Base-by-base conservation (phyloP, 2,329 filamentous ascomycete species). In the Pestalotiopsis sp. region DNA sequence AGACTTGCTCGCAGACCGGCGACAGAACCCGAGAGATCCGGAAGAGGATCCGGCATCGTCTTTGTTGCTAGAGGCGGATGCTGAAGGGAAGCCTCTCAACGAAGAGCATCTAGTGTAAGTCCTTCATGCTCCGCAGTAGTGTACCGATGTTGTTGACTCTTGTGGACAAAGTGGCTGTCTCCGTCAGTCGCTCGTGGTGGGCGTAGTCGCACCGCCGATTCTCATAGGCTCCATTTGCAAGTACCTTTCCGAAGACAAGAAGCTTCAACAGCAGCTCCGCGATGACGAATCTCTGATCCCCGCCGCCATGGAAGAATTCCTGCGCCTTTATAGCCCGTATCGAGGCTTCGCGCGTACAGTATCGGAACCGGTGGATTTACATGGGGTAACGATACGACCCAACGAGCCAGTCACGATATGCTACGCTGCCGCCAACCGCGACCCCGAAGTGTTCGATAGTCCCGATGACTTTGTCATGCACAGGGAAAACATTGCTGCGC, bases 41-140 rank as follows among this genome's bases (percentile, higher is more conserved):
- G 71, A 74, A 56, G 69, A 73, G 63, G 72, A 73, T 57, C 71
- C 72, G 6, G 72, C 69, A 7, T 73, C 71, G 9, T 73, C 69
- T 4, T 36, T 73, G 11, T 64, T 73, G 13, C 49, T 70, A 2
- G 71, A 73, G 58, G 56, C 31, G 20, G 70, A 72, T 39, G 20
- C 68, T 7, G 61, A 72, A 1, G 71, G 71, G n/a, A 66, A 71
- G 7, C 64, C 67, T 4, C 59, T 73, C 38, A 69, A 64, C 36
- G 72, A 73, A 20, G 69, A 70, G 2, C 71, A 72, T 63, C 59
- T 73, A 3, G 68, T 73, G 67, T 69, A 41, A 60, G 69, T 66
- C 17, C 6, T 3, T 6, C 4, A 11, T 23, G 1, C 3, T 7
- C 23, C 5, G 1, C 3, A 1, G n/a, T 31, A 23, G 27, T 7